Percentiles rank a stretch among this genome's conserved stretches.
These are phyloP conservation scores for Arabidopsis suecica DNA, from an alignment of 345 rosid genomes.

Conservation along the genomic window DNA sequence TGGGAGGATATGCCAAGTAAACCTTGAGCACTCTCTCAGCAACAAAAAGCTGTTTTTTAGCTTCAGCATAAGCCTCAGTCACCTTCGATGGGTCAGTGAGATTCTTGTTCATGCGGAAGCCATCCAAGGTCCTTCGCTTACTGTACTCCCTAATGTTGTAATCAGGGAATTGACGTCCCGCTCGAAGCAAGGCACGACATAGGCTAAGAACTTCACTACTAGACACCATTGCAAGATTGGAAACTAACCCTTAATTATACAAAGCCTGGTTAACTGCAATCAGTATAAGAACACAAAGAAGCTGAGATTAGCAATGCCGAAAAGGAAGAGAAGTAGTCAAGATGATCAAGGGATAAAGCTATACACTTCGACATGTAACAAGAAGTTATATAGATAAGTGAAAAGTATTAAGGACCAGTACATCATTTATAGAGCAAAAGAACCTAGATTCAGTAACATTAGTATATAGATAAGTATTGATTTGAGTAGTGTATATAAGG, in stretches of 20 bases:
- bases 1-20: slow-evolving; percentile 75
- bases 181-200: slow-evolving; percentile 73
- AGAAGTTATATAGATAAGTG: background rate
- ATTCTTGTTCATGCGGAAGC: slow-evolving; percentile 59
- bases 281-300: slow-evolving; percentile 1
- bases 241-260: background rate
- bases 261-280: slow-evolving; percentile 23
- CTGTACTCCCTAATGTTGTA: slow-evolving; percentile 85
- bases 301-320: background rate
- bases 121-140: slow-evolving; percentile 76
- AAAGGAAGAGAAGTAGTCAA: background rate
- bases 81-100: slow-evolving; percentile 60
- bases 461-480: background rate
- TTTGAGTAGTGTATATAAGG: background rate
- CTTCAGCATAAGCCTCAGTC: slow-evolving; percentile 60
- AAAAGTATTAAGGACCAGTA: background rate
- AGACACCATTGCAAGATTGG: slow-evolving; percentile 36
- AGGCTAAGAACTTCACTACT: slow-evolving; percentile 57
- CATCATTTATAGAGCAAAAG: slow-evolving; percentile 5
- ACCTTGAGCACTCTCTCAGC: slow-evolving; percentile 70
- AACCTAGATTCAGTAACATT: background rate
- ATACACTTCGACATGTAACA: slow-evolving; percentile 9
- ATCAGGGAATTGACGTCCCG: slow-evolving; percentile 69
- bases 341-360: slow-evolving; percentile 6
- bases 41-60: slow-evolving; percentile 66